These are phyloP conservation scores for Leishmania mexicana DNA, from an alignment of 208 protist genomes.

Conservation along the genomic window DNA sequence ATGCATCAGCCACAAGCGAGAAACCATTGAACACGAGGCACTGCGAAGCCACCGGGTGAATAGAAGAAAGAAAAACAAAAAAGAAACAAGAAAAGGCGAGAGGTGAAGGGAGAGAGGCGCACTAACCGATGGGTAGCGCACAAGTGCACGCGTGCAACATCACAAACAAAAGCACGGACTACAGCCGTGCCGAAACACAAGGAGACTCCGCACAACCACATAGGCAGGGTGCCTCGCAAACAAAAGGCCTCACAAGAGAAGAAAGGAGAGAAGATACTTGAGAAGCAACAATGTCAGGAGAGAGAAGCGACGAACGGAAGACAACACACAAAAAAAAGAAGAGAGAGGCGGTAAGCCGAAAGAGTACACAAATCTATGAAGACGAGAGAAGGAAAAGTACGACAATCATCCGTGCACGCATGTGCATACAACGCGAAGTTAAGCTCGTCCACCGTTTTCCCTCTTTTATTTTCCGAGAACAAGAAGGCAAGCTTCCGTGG, in stretches of 20 bases:
- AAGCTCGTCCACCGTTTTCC: not conserved
- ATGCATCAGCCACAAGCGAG: not conserved
- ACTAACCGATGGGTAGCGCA: not conserved
- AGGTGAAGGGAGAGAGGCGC: not conserved
- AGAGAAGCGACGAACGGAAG: not conserved
- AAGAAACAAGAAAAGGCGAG: not conserved
- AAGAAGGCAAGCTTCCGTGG: not conserved
- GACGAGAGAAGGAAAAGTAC: not conserved
- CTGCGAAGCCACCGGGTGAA: not conserved
- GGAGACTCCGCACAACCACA: not conserved
- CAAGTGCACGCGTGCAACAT: not conserved
- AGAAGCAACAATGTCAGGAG: not conserved
- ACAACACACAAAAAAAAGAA: not conserved
- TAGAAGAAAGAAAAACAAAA: not conserved
- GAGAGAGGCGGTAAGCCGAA: not conserved
- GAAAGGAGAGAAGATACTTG: not conserved
- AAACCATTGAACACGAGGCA: not conserved
- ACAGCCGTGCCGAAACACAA: not conserved
- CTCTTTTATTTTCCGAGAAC: not conserved
- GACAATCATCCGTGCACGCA: not conserved
- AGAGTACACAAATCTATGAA: constrained; percentile 1
- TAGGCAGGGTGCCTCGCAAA: not conserved
- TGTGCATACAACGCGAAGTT: not conserved
- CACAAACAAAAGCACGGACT: not conserved
- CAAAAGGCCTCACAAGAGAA: not conserved